Base-by-base conservation (phyloP, 1,284 basidiomycete genomes). In the Fomitopsis schrenkii region DNA sequence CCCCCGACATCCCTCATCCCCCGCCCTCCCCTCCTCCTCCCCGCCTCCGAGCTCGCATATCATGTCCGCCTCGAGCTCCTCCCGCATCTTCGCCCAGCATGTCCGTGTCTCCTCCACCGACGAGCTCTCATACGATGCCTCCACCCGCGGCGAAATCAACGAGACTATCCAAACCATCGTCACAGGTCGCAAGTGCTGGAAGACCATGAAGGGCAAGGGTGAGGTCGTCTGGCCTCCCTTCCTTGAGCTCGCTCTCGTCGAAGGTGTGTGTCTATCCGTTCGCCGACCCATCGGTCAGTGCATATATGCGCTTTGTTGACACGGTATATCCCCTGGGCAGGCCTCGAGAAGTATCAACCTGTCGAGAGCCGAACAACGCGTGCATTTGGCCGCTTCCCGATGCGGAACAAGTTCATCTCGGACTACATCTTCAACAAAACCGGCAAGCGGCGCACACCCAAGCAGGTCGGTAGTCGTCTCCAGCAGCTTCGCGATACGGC, bases 171-270 rank as follows among this genome's bases (percentile, higher is more conserved):
- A 85, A 69, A 83, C 83, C 61, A 85, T 90, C 64, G 82, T 88
- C 68, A 84, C 80, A 63, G 82, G 83, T 55, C 80, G 88, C 62
- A 89, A 88, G 74, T 87, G 81, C 68, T 90, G 87, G 87, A 90
- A 90, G 74, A 89, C 87, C 0, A 74, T 86, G 61, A 83, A 83
- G 71, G 88, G 87, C 62, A 76, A 75, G 67, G 82, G 85, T 38
- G 88, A 90, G 69, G 80, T 86, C 45, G 87, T 90, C 44, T 90
- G 88, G 88, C 88, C 88, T 44, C 87, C 86, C 26, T 82, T 87
- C 66, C 83, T 91, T 59, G 90, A 91, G 76, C 86, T 85, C 45
- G 86, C 86, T 57, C 78, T 91, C 65, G 81, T 91, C 60, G 85
- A 90, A 80, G 89, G 88, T 87, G 65, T 41, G 75, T 65, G 4